phyloP scores from a whole-genome alignment of 495 filamentous ascomycete species.

The Xylaria venustula region DNA sequence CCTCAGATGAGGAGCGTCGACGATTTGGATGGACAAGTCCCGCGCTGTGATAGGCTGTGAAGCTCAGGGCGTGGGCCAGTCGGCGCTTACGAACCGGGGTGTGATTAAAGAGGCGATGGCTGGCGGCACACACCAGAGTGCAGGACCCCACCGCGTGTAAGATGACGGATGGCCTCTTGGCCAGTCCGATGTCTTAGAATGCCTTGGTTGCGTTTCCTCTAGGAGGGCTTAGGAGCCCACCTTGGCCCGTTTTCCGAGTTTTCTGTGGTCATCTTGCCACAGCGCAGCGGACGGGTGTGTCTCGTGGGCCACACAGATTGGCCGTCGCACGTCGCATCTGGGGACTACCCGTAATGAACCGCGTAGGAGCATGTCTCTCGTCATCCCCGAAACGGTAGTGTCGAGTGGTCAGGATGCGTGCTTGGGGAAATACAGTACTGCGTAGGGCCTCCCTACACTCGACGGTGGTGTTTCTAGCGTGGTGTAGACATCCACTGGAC shows the following conservation, averaged over 20 bases:
- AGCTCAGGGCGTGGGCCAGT: conserved; percentile 42
- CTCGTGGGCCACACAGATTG: conserved; percentile 47
- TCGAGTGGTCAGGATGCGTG: conserved; percentile 24
- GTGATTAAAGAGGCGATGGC: conserved; percentile 43
- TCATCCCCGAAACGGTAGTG: conserved; percentile 28
- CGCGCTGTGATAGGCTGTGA: conserved; percentile 46
- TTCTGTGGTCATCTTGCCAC: conserved; percentile 41
- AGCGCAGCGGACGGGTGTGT: conserved; percentile 36
- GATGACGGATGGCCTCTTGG: conserved; percentile 39
- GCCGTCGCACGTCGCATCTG: conserved; percentile 30
- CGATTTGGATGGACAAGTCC: conserved; percentile 27
- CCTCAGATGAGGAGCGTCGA: conserved; percentile 25
- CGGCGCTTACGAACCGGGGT: conserved; percentile 52
- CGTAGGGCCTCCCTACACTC: too few relatives aligned
- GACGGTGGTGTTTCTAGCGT: not conserved
- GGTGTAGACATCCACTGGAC: not conserved
- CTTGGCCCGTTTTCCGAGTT: conserved; percentile 8
- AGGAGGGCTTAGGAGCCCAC: conserved; percentile 30
- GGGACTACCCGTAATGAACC: conserved; percentile 22
- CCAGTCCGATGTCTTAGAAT: conserved; percentile 49
- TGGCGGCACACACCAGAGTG: conserved; percentile 44
- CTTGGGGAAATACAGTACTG: not conserved
- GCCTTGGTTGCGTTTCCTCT: conserved; percentile 40
- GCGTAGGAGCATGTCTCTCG: conserved; percentile 30
- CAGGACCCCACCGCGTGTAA: conserved; percentile 43